These are phyloP conservation scores for Tetrapisispora namnaoensis DNA, from an alignment of 805 yeast genomes.

Conservation along the genomic window DNA sequence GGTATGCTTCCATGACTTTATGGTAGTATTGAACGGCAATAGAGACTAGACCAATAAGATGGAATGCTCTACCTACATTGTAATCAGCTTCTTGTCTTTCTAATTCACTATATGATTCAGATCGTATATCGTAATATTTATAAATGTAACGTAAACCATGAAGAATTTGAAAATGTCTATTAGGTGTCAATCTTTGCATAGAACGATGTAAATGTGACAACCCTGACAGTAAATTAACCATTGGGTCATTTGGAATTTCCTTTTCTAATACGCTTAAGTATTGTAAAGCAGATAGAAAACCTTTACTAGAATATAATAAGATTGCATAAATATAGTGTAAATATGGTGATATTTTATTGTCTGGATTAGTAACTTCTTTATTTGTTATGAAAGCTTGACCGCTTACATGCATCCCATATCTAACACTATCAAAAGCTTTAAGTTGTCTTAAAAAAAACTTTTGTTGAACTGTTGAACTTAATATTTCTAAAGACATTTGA, in stretches of 20 bases:
- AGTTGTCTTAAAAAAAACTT: constrained; percentile 83
- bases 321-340: constrained; percentile 72
- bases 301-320: constrained; percentile 68
- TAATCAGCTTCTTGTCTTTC: constrained; percentile 72
- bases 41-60: constrained; percentile 65
- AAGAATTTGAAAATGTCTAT: constrained; percentile 76
- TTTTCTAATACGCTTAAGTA: constrained; percentile 65
- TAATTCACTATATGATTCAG: constrained; percentile 23
- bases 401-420: constrained; percentile 41
- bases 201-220: constrained; percentile 81
- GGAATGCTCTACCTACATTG: constrained; percentile 79
- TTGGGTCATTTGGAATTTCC: constrained; percentile 63
- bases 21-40: constrained; percentile 69
- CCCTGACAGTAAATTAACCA: constrained; percentile 65
- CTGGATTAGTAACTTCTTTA: constrained; percentile 34
- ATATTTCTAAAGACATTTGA: constrained; percentile 43
- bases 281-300: constrained; percentile 73
- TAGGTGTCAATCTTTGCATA: constrained; percentile 78
- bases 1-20: constrained; percentile 47
- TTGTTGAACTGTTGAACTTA: constrained; percentile 75
- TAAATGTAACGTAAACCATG: constrained; percentile 75
- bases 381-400: constrained; percentile 75
- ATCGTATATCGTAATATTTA: constrained; percentile 56
- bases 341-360: constrained; percentile 49
- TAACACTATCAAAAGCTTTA: constrained; percentile 74